phyloP scores from a whole-genome alignment of 1,139 yeast genomes.

The Kodamaea fungicola region DNA sequence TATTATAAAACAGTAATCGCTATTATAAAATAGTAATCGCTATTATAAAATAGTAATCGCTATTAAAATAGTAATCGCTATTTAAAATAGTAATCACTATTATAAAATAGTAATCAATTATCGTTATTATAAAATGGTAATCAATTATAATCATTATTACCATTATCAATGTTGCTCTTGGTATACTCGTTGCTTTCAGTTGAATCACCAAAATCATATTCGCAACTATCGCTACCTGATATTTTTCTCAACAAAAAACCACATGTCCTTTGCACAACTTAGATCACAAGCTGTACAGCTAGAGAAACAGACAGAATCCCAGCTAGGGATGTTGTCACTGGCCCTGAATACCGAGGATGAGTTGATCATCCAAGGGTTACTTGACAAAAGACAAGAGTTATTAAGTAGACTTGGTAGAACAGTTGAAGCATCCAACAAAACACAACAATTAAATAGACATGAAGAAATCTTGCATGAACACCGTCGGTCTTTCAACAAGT shows the following conservation, averaged over 20 bases:
- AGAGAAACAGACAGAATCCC: constrained; percentile 41
- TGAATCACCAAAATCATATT: too few relatives aligned
- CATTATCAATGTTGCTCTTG: too few relatives aligned
- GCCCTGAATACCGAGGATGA: constrained; percentile 59
- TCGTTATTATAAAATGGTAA: too few relatives aligned
- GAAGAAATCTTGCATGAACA: constrained; percentile 74
- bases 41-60: too few relatives aligned
- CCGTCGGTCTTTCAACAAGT: constrained; percentile 56
- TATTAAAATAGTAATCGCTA: too few relatives aligned
- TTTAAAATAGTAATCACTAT: too few relatives aligned
- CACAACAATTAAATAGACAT: constrained; percentile 82
- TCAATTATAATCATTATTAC: too few relatives aligned
- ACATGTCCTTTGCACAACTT: constrained; percentile 41
- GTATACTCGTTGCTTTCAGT: too few relatives aligned
- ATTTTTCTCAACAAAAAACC: not conserved
- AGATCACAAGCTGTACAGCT: constrained; percentile 37
- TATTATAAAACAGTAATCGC: too few relatives aligned
- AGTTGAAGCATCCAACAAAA: constrained; percentile 62
- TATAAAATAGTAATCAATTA: too few relatives aligned
- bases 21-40: too few relatives aligned
- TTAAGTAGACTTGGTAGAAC: constrained; percentile 35
- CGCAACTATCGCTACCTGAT: too few relatives aligned
- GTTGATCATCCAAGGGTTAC: constrained; percentile 46
- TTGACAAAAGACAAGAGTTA: constrained; percentile 32
- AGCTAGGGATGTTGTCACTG: constrained; percentile 28